A percentile compares a stretch with the other conserved stretches of the same genome.
Evolutionary conservation across 768 basidiomycete genomes (phyloP).

Genomic region (Russula compacta): DNA sequence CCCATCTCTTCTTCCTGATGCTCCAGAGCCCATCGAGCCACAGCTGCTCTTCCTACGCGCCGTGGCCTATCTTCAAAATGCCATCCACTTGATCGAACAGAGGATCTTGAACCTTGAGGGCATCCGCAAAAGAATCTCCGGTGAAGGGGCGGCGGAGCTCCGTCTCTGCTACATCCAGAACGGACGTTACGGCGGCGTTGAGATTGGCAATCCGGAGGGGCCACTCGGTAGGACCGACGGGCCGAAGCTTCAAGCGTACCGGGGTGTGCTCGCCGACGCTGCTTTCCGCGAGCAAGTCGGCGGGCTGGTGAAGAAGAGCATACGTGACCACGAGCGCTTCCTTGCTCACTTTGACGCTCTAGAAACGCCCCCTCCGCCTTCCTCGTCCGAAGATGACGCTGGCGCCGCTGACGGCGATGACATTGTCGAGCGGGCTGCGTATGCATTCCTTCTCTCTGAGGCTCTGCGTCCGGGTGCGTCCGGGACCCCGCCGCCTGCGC

Average conservation of each 20-base stretch:
- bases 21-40: conserved; percentile 81
- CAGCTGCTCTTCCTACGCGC: conserved; percentile 83
- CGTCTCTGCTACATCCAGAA: conserved; percentile 68
- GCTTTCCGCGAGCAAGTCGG: conserved; percentile 52
- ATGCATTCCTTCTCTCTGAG: conserved; percentile 63
- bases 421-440: conserved; percentile 47
- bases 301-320: conserved; percentile 56
- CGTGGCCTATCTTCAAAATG: conserved; percentile 75
- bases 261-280: conserved; percentile 43
- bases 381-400: neutral
- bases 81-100: conserved; percentile 63
- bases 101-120: conserved; percentile 65
- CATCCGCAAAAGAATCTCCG: conserved; percentile 45
- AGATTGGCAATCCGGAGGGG: conserved; percentile 74
- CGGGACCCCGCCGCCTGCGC: conserved; percentile 23
- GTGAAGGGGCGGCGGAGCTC: conserved; percentile 61
- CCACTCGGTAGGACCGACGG: conserved; percentile 55
- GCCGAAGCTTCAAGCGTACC: conserved; percentile 55
- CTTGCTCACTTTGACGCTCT: conserved; percentile 74
- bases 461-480: conserved; percentile 55
- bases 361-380: conserved; percentile 30
- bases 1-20: conserved; percentile 64
- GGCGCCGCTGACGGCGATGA: conserved; percentile 23
- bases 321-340: conserved; percentile 82
- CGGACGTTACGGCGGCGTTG: conserved; percentile 75